Evolutionary conservation across 768 basidiomycete species (phyloP).

Genomic region (Mycena amicta): DNA sequence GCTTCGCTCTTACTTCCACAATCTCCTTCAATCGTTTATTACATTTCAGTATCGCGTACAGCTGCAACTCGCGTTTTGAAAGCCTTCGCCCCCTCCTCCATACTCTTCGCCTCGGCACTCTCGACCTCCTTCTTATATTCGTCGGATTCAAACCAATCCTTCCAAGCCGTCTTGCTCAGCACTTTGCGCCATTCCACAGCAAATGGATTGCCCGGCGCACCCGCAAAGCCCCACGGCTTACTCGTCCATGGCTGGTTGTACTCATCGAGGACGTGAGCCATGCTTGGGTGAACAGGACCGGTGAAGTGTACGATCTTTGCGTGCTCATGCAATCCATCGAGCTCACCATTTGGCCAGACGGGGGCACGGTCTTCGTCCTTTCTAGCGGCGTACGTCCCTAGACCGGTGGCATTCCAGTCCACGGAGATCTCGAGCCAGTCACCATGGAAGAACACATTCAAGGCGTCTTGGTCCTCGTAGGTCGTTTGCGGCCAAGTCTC

Average conservation of each 20-base stretch:
- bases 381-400: constrained; percentile 52
- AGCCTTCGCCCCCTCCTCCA: neutral
- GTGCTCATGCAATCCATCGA: constrained; percentile 37
- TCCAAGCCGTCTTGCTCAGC: constrained; percentile 48
- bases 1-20: no score
- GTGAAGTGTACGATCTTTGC: constrained; percentile 60
- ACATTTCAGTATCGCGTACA: no score
- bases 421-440: constrained; percentile 46
- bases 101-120: neutral
- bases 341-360: constrained; percentile 1
- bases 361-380: constrained; percentile 36
- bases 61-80: neutral
- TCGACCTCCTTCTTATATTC: constrained; percentile 14
- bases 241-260: constrained; percentile 56
- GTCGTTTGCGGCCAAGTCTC: constrained; percentile 22
- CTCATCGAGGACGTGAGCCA: constrained; percentile 37
- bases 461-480: constrained; percentile 52
- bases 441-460: constrained; percentile 48
- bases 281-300: constrained; percentile 51
- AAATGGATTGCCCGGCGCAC: constrained; percentile 54
- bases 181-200: constrained; percentile 48
- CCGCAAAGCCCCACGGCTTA: constrained; percentile 62
- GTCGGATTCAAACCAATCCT: constrained; percentile 27
- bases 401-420: constrained; percentile 58
- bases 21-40: no score